Percentiles rank a stretch among this genome's conserved stretches.
phyloP scores from a whole-genome alignment of 805 yeast species.

The Ogataea zsoltii region DNA sequence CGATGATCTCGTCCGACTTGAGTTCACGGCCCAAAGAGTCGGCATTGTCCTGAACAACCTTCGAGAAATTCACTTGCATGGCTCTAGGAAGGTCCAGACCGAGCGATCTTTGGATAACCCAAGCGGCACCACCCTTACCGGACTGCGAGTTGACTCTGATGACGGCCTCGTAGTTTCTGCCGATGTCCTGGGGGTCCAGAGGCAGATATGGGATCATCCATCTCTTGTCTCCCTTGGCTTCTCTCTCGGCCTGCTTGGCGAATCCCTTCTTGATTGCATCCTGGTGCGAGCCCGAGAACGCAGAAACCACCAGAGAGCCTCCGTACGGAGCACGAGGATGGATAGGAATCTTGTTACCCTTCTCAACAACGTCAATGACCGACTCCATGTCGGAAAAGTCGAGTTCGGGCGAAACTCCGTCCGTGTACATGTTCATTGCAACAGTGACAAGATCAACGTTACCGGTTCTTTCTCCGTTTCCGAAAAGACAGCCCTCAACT shows the following conservation, averaged over 20 bases:
- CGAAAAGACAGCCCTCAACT: constrained; percentile 81
- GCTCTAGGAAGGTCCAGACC: constrained; percentile 75
- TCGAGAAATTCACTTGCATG: constrained; percentile 68
- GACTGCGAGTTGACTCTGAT: constrained; percentile 83
- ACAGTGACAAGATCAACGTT: constrained; percentile 76
- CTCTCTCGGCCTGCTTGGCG: constrained; percentile 51
- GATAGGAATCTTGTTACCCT: constrained; percentile 75
- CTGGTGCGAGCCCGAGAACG: constrained; percentile 62
- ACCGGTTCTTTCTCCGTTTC: constrained; percentile 86
- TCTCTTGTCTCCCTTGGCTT: constrained; percentile 45
- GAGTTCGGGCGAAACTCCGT: constrained; percentile 69
- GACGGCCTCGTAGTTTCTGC: constrained; percentile 79
- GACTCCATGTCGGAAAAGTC: constrained; percentile 71
- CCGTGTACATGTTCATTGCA: constrained; percentile 76
- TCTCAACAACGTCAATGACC: constrained; percentile 68
- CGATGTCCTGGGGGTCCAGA: constrained; percentile 78
- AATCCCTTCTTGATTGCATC: constrained; percentile 41
- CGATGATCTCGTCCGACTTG: constrained; percentile 62
- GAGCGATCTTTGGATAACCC: constrained; percentile 70
- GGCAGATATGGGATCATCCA: constrained; percentile 81
- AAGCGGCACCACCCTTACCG: constrained; percentile 89
- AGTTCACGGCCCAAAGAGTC: constrained; percentile 70
- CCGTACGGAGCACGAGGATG: constrained; percentile 79
- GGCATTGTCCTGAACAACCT: constrained; percentile 62
- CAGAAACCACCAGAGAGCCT: constrained; percentile 76